Evolutionary conservation across 2,329 filamentous ascomycete genomes (phyloP), one percentile per base, ranked within the genome.

Genomic region (Cytospora leucostoma): DNA sequence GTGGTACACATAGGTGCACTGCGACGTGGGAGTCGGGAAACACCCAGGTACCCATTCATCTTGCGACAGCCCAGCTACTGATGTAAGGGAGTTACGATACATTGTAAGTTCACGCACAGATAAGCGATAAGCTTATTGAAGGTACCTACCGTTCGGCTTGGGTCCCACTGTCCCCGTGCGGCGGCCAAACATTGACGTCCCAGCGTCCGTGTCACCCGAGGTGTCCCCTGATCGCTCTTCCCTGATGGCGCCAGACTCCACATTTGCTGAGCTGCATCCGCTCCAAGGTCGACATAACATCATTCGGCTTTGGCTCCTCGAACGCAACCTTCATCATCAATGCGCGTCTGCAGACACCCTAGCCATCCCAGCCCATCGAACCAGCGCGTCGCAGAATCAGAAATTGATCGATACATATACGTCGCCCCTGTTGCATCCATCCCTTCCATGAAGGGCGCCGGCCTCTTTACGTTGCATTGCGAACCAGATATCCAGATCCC

Each of bases 201-300:
- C 27, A 27, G 27, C 27, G 27, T 27, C 27, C 27, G 27, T 27
- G 27, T 27, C 27, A 27, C 27, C 27, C 27, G 27, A 27, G 27
- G 27, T 27, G 27, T 27, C 27, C 27, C 27, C 27, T 27, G 27
- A 27, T 27, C 27, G 27, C 27, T 27, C 15, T 6, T 44, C 44
- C 44, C n/a, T 10, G 19, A 47, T 53, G 51, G 51, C 38, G 38
- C 33, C 7, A 61, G 38, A 34, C 51, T 49, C 51, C 58, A 55
- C 58, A 61, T 19, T 32, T 61, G 58, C 58, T 61, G n/a, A 47
- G 44, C 44, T 19, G 44, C 51, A 55, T 40, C 38, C 51, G 38
- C 59, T 27, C 4, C 27, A 27, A 27, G 57, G 55, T 61, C 55
- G 32, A 19, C 44, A 47, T 27, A 47, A 50, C 34, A 44, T 40